These are phyloP conservation scores for Geotrichum siamense DNA, from an alignment of 1,139 yeast genomes.

Conservation along the genomic window DNA sequence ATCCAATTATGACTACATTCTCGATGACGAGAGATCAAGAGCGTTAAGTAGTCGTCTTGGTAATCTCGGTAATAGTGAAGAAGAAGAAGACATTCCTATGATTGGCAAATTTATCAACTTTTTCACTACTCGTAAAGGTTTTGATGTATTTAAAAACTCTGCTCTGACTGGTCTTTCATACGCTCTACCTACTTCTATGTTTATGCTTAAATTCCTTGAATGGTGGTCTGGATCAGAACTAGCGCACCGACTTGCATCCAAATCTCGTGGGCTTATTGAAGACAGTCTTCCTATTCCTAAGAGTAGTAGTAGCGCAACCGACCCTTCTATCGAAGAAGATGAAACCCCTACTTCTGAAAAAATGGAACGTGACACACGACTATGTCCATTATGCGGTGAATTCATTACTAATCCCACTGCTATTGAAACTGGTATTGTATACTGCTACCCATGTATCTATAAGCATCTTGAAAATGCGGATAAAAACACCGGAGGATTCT, in stretches of 20 bases:
- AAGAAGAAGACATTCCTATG: constrained; percentile 16
- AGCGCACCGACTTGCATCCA: constrained; percentile 53
- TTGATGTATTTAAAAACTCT: constrained; percentile 36
- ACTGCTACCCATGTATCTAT: constrained; percentile 82
- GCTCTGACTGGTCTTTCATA: constrained; percentile 28
- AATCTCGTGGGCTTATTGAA: constrained; percentile 39
- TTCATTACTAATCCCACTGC: constrained; percentile 72
- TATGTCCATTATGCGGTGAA: constrained; percentile 69
- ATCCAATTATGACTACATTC: constrained; percentile 52
- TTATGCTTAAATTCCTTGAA: constrained; percentile 76
- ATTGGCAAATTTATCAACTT: constrained; percentile 20
- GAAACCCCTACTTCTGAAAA: background rate
- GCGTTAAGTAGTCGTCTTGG: background rate
- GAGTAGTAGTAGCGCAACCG: constrained; percentile 1
- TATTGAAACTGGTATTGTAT: constrained; percentile 85
- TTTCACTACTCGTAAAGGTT: constrained; percentile 22
- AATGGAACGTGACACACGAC: constrained; percentile 34
- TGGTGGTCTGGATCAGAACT: constrained; percentile 91
- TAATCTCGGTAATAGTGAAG: constrained; percentile 2
- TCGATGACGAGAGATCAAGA: constrained; percentile 30
- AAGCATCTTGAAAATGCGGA: constrained; percentile 47
- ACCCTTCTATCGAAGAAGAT: constrained; percentile 15
- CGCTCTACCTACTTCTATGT: constrained; percentile 77
- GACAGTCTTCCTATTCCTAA: constrained; percentile 42
- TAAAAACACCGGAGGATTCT: constrained; percentile 55